Conservation (phyloP, 2,329 filamentous ascomycete species). For the Arthroderma sp. region DNA sequence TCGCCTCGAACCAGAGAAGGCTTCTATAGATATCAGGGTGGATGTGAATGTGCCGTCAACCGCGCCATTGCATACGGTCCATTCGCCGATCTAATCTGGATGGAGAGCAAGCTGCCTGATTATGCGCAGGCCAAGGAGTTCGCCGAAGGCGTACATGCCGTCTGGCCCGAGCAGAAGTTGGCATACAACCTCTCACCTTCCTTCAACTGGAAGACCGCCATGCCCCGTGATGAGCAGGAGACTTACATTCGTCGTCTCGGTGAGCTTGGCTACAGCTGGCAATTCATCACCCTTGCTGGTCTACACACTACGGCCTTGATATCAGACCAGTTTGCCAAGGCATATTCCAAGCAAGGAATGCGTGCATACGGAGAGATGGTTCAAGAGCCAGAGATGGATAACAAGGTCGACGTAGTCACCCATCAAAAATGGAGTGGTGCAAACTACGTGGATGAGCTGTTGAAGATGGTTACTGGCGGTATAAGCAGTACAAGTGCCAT, state of each 20-base stretch:
- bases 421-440: conserved; percentile 99
- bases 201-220: conserved; percentile 99
- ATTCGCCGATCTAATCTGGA: conserved; percentile 95
- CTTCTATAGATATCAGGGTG: conserved; percentile 85
- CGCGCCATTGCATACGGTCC: conserved; percentile 83
- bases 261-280: conserved; percentile 91
- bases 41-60: conserved; percentile 82
- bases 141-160: conserved; percentile 80
- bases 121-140: conserved; percentile 86
- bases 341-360: conserved; percentile 76
- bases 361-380: conserved; percentile 93
- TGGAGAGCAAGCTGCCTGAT: conserved; percentile 96
- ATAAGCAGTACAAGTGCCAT: conserved; percentile 87
- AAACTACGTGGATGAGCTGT: conserved; percentile 82
- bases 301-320: conserved; percentile 92
- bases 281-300: conserved; percentile 96
- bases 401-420: conserved; percentile 84
- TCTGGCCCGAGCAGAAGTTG: conserved; percentile 95
- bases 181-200: conserved; percentile 97
- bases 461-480: conserved; percentile 95
- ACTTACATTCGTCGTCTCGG: conserved; percentile 91
- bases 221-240: conserved; percentile 83
- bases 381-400: conserved; percentile 93
- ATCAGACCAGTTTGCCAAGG: conserved; percentile 73
- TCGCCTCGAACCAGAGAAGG: conserved; percentile 85